Conservation (phyloP, 495 filamentous ascomycete genomes). For the Apiosordaria backusii region DNA sequence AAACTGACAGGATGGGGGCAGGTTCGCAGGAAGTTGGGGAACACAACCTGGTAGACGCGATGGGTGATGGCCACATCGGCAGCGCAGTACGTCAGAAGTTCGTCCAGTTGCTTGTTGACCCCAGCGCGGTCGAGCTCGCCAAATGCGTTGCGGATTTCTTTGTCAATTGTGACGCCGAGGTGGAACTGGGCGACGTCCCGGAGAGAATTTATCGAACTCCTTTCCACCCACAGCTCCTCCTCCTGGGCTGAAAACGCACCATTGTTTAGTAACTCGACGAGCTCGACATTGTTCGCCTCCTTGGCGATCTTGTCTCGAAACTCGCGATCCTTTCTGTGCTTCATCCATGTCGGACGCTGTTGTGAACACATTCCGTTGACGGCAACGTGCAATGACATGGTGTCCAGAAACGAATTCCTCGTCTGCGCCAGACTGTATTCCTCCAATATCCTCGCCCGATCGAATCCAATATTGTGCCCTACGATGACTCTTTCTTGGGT, state of each 20-base stretch:
- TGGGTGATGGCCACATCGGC: slow-evolving; percentile 92
- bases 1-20: slow-evolving; percentile 98
- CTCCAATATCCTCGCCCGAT: slow-evolving; percentile 81
- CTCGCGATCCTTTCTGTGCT: slow-evolving; percentile 84
- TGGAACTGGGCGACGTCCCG: slow-evolving; percentile 97
- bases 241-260: slow-evolving; percentile 70
- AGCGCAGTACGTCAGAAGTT: slow-evolving; percentile 91
- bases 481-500: slow-evolving; percentile 69
- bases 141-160: slow-evolving; percentile 80
- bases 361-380: slow-evolving; percentile 99
- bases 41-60: slow-evolving; percentile 85
- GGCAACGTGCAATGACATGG: slow-evolving; percentile 96
- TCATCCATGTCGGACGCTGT: slow-evolving; percentile 95
- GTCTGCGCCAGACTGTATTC: slow-evolving; percentile 84
- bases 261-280: slow-evolving; percentile 66
- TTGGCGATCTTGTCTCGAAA: slow-evolving; percentile 73
- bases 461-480: slow-evolving; percentile 95
- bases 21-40: slow-evolving; percentile 78
- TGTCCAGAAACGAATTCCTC: slow-evolving; percentile 87
- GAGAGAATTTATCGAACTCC: slow-evolving; percentile 92
- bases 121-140: slow-evolving; percentile 73
- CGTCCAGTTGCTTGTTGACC: slow-evolving; percentile 64
- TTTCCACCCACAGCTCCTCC: slow-evolving; percentile 90
- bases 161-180: slow-evolving; percentile 87
- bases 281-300: slow-evolving; percentile 65